Base-by-base conservation (phyloP, 768 basidiomycete species). In the Kwoniella sp. region DNA sequence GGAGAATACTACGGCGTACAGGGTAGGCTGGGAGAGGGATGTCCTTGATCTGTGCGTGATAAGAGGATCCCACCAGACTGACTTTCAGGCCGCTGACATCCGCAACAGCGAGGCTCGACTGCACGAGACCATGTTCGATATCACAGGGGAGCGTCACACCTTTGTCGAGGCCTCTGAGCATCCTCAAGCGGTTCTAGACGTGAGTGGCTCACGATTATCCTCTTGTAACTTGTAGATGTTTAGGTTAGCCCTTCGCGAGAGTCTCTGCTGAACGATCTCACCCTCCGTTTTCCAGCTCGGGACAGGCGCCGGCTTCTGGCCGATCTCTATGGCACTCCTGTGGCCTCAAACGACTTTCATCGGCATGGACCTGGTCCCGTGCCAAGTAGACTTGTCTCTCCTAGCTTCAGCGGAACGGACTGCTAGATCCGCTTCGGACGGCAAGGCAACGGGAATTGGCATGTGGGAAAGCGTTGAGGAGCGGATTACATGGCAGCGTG, bases 251-350 rank as follows among this genome's bases (percentile, higher is more conserved):
- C n/a, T n/a, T n/a, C n/a, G n/a, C n/a, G n/a, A n/a, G n/a, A n/a
- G n/a, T n/a, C n/a, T n/a, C n/a, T n/a, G n/a, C n/a, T n/a, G n/a
- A n/a, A n/a, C n/a, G n/a, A n/a, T 33, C 33, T 33, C 33, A 6
- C 33, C 33, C 13, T 44, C 17, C 40, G 4, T 19, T 5, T 47
- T 2, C 12, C 36, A 77, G 75, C 69, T 79, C 40, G 77, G 77
- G 0, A 79, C 77, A 1, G 77, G 77, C 19, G 55, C 60, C 8
- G 77, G 77, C 7, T 53, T 66, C 44, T 79, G 77, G 77, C 72
- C 76, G 2, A 74, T 79, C 29, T 68, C 77, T 9, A 72, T 74
- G 69, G 73, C 77, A 9, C 63, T 69, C 5, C 44, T 58, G 47
- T 79, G 76, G 74, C 62, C 61, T 13, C 30, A 74, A 21, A 55